These are phyloP conservation scores for Nemania abortiva DNA, from an alignment of 2,329 filamentous ascomycete species.

Conservation along the genomic window DNA sequence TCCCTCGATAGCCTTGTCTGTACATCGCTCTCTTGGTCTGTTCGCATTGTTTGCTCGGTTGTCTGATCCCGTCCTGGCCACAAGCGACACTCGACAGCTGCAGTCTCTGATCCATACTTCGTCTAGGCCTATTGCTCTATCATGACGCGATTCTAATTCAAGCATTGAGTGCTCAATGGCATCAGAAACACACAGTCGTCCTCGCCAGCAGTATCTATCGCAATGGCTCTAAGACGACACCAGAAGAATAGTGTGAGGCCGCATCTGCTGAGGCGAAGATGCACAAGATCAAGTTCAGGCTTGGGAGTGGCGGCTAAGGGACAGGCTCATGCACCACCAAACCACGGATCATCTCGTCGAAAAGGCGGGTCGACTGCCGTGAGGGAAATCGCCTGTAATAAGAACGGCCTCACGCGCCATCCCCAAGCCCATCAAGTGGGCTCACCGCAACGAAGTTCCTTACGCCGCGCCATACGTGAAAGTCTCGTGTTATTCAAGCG, in stretches of 20 bases:
- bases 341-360: not conserved
- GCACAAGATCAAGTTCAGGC: conserved; percentile 5
- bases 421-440: not conserved
- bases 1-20: not conserved
- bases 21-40: not conserved
- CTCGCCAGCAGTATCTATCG: not conserved
- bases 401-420: not conserved
- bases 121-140: not conserved
- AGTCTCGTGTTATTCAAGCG: conserved; percentile 4
- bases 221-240: conserved; percentile 11
- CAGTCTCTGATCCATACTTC: not conserved
- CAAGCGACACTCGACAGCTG: too few species aligned
- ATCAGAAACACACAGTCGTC: not conserved
- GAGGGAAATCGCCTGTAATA: not conserved
- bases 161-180: not conserved
- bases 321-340: not conserved
- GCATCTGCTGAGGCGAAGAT: not conserved
- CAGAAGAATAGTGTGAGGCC: too few species aligned
- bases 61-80: too few species aligned
- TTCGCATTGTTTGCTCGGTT: not conserved
- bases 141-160: not conserved
- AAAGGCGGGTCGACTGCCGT: not conserved
- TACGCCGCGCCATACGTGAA: conserved; percentile 37
- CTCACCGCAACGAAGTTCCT: conserved; percentile 37
- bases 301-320: not conserved